These are phyloP conservation scores for Dispira simplex DNA, from an alignment of 192 early-diverging fungal genomes.

Conservation along the genomic window DNA sequence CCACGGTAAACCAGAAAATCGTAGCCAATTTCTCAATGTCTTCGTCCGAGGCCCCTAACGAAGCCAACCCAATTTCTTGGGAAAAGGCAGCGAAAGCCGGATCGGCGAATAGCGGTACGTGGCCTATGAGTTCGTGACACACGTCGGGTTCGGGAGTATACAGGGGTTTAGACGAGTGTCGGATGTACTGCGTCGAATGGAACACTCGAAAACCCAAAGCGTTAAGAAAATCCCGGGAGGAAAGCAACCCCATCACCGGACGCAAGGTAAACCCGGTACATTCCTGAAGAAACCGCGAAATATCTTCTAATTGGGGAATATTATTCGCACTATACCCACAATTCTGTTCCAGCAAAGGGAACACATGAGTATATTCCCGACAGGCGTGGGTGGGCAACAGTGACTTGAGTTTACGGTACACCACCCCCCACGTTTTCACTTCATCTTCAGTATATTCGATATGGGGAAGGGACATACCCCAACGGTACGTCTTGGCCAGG, in stretches of 20 bases:
- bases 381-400: constrained; percentile 82
- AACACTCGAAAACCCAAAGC: constrained; percentile 94
- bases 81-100: constrained; percentile 88
- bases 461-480: constrained; percentile 61
- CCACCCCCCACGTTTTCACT: constrained; percentile 67
- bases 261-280: constrained; percentile 91
- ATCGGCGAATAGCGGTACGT: constrained; percentile 65
- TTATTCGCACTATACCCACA: constrained; percentile 70
- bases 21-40: constrained; percentile 85
- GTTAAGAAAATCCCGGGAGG: constrained; percentile 89
- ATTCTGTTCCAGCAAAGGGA: constrained; percentile 80
- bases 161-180: constrained; percentile 77
- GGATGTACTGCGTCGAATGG: constrained; percentile 95
- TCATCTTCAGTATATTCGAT: constrained; percentile 72
- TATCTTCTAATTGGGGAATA: constrained; percentile 81
- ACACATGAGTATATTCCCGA: constrained; percentile 79
- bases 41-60: constrained; percentile 79
- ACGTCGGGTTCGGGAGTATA: constrained; percentile 93
- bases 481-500: constrained; percentile 61
- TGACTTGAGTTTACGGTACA: constrained; percentile 52
- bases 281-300: constrained; percentile 81
- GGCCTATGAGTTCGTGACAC: constrained; percentile 92
- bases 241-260: constrained; percentile 87
- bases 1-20: constrained; percentile 86
- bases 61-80: constrained; percentile 89